Conservation (phyloP, 2,329 filamentous ascomycete genomes). For the Arthroderma sp. region DNA sequence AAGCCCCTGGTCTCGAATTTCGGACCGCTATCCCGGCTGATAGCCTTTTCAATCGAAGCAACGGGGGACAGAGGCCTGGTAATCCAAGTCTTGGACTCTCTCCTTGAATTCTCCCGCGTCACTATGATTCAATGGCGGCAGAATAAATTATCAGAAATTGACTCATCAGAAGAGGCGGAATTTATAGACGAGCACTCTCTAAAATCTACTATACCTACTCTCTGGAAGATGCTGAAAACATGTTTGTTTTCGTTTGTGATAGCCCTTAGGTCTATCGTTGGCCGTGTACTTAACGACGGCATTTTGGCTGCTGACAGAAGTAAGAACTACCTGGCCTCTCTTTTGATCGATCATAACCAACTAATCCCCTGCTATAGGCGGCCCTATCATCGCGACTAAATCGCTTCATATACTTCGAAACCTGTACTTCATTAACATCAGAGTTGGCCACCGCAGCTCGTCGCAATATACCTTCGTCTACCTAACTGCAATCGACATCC, state of each 20-base stretch:
- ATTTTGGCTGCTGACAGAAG: slow-evolving; percentile 40
- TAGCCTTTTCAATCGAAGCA: slow-evolving; percentile 49
- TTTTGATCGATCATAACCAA: not conserved
- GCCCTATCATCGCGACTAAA: slow-evolving; percentile 55
- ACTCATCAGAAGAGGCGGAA: slow-evolving; percentile 51
- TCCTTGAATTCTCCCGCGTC: slow-evolving; percentile 53
- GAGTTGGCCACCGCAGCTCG: slow-evolving; percentile 59
- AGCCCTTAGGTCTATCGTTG: slow-evolving; percentile 59
- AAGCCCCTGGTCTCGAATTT: slow-evolving; percentile 48
- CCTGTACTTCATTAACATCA: slow-evolving; percentile 67
- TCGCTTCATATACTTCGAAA: slow-evolving; percentile 62
- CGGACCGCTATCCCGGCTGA: slow-evolving; percentile 49
- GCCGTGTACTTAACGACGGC: slow-evolving; percentile 47
- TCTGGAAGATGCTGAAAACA: slow-evolving; percentile 65
- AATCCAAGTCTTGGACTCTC: slow-evolving; percentile 40
- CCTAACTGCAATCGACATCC: slow-evolving; percentile 66
- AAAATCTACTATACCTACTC: slow-evolving; percentile 51
- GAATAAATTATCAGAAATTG: slow-evolving; percentile 60
- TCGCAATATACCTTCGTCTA: slow-evolving; percentile 78
- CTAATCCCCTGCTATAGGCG: slow-evolving; percentile 27
- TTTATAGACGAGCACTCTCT: slow-evolving; percentile 53
- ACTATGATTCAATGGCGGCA: slow-evolving; percentile 61
- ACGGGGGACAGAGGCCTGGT: slow-evolving; percentile 34
- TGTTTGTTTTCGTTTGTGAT: slow-evolving; percentile 64
- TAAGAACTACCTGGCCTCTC: slow-evolving; percentile 20